These are phyloP conservation scores for Termitomyces sp. DNA, from an alignment of 768 basidiomycete species.

Conservation along the genomic window DNA sequence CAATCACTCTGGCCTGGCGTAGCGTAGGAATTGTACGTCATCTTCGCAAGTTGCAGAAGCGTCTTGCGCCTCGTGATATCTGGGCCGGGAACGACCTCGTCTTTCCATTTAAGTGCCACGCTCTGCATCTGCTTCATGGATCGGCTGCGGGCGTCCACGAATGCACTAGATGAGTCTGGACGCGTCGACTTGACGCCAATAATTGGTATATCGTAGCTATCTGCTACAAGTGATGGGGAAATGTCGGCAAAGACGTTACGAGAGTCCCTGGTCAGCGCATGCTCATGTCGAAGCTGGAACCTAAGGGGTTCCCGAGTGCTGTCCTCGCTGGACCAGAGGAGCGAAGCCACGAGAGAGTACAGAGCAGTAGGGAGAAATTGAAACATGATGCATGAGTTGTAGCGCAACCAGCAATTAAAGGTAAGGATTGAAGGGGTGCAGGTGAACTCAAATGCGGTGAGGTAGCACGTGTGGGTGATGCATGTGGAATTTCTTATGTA, in stretches of 20 bases:
- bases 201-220: constrained; percentile 37
- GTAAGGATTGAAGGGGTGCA: too few species aligned
- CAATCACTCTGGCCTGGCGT: constrained; percentile 49
- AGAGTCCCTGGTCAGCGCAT: constrained; percentile 49
- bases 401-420: not conserved
- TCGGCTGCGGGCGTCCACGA: constrained; percentile 27
- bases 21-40: constrained; percentile 82
- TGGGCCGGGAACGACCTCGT: constrained; percentile 59
- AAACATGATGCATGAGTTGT: constrained; percentile 20
- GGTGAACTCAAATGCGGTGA: too few species aligned
- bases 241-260: constrained; percentile 56
- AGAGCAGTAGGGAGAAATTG: constrained; percentile 34
- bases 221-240: constrained; percentile 23
- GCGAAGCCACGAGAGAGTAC: constrained; percentile 32
- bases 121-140: constrained; percentile 34
- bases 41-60: constrained; percentile 76
- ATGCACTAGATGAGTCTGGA: constrained; percentile 39
- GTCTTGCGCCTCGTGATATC: constrained; percentile 70
- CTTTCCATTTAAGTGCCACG: constrained; percentile 52
- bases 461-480: too few species aligned
- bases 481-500: too few species aligned
- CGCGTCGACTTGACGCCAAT: constrained; percentile 33
- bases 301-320: constrained; percentile 32
- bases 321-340: constrained; percentile 30
- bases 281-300: constrained; percentile 64